Evolutionary conservation across 768 basidiomycete species (phyloP), one percentile per base, ranked within the genome.

Genomic region (Tylopilus sp.): DNA sequence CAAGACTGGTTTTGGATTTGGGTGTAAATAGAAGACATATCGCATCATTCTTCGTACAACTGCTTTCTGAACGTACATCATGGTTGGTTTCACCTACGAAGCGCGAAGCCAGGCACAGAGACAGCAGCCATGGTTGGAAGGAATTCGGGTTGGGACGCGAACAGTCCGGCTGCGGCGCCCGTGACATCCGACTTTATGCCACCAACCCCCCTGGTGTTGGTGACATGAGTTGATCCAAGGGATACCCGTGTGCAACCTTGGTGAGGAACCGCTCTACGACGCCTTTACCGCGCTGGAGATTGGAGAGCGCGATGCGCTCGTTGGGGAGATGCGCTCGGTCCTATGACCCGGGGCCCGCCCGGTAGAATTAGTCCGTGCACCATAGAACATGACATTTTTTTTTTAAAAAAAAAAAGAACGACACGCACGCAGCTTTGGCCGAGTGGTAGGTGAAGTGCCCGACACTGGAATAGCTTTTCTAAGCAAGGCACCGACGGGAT

Each of bases 401-500:
- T n/a, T n/a, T n/a, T n/a, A n/a, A n/a, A n/a, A n/a, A n/a, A n/a
- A n/a, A n/a, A n/a, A n/a, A n/a, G n/a, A n/a, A n/a, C n/a, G 9
- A 36, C 17, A 72, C 84, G 64, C 56, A 91, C 91, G 36, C 86
- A 82, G 67, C 88, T 90, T 65, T 95, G 92, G 0, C 95, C 97
- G 71, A 99, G 83, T 0, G 97, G 97, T 2, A 99, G 77, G 69
- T 99, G 97, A 11, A 98, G 76, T 18, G 92, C 92, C 43, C 83
- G 87, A 49, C 93, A 97, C 1, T 77, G 74, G 57, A 99, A 95
- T 64, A 86, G 84, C 58, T 93, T 92, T 69, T 99, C 97, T 3
- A 99, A 75, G 69, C 85, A 95, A 0, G 95, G 95, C 0, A 98
- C 82, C 2, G 91, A 91, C 4, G 97, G 97, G 47, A 98, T 93